Percentiles rank a stretch among this genome's conserved stretches.
These are phyloP conservation scores for Glebionis coronaria DNA, from an alignment of 129 eudicot species.

Conservation along the genomic window DNA sequence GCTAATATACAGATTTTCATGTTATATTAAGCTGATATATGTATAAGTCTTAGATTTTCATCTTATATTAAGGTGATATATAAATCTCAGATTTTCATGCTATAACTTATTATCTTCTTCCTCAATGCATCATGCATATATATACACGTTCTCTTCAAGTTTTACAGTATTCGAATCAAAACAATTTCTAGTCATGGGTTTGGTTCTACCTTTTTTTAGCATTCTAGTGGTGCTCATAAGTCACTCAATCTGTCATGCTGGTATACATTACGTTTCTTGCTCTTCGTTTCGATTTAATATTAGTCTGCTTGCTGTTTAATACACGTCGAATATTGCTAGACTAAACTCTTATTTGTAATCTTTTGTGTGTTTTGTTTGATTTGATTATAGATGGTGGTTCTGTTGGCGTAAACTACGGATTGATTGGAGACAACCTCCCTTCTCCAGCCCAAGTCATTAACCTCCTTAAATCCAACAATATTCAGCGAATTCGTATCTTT, in stretches of 20 bases:
- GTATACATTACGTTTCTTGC: conserved; percentile 4
- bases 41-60: too few relatives aligned
- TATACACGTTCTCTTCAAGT: too few relatives aligned
- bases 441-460: conserved; percentile 18
- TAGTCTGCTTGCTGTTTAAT: neutral
- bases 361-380: neutral
- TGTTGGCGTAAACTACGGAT: conserved; percentile 36
- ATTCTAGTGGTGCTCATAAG: conserved; percentile 19
- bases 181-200: conserved; percentile 17
- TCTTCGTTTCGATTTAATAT: neutral
- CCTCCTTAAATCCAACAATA: conserved; percentile 28
- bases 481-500: conserved; percentile 23
- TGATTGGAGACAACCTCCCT: conserved; percentile 37
- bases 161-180: too few relatives aligned
- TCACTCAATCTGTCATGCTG: conserved; percentile 16
- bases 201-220: conserved; percentile 15
- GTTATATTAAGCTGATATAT: too few relatives aligned
- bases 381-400: conserved; percentile 21
- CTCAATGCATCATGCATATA: too few relatives aligned
- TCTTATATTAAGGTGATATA: too few relatives aligned
- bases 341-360: too few relatives aligned
- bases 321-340: neutral
- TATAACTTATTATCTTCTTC: too few relatives aligned
- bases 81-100: too few relatives aligned
- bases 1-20: too few relatives aligned